Conservation (phyloP, 805 yeast genomes). For the Yarrowia sp. region DNA sequence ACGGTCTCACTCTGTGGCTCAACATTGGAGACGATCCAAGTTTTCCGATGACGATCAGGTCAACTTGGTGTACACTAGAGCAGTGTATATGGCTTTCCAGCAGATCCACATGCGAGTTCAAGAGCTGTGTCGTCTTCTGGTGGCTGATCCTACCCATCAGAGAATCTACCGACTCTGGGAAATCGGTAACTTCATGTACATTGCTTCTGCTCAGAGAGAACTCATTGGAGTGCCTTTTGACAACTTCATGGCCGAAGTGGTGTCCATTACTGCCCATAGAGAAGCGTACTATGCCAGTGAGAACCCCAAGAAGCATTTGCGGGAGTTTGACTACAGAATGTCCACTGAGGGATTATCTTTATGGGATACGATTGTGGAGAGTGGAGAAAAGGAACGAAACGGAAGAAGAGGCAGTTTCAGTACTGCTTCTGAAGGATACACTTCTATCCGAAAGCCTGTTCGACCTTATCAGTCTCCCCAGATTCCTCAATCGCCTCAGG, state of each 20-base stretch:
- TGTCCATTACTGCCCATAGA: conserved; percentile 13
- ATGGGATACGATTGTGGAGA: conserved; percentile 6
- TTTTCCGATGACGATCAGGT: conserved; percentile 12
- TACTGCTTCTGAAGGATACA: background rate
- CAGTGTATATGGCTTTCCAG: background rate
- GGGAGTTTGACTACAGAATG: background rate
- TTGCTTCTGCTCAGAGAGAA: background rate
- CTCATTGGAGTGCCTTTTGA: conserved; percentile 16
- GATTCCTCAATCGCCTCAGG: background rate
- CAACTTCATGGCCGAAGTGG: conserved; percentile 15
- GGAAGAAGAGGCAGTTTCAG: background rate
- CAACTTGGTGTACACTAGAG: conserved; percentile 13
- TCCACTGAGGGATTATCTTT: background rate
- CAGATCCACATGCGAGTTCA: background rate
- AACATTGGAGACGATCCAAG: conserved; percentile 3
- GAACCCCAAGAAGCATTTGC: background rate
- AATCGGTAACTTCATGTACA: conserved; percentile 16
- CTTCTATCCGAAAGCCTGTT: background rate
- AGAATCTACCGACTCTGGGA: conserved; percentile 17
- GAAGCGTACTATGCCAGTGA: conserved; percentile 12
- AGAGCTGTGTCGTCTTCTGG: conserved; percentile 5
- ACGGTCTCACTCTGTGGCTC: conserved; percentile 7
- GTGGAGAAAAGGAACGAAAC: conserved; percentile 10
- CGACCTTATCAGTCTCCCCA: background rate
- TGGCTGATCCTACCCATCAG: background rate